Conservation (phyloP, 345 rosid species). For the Sapria himalayana region DNA sequence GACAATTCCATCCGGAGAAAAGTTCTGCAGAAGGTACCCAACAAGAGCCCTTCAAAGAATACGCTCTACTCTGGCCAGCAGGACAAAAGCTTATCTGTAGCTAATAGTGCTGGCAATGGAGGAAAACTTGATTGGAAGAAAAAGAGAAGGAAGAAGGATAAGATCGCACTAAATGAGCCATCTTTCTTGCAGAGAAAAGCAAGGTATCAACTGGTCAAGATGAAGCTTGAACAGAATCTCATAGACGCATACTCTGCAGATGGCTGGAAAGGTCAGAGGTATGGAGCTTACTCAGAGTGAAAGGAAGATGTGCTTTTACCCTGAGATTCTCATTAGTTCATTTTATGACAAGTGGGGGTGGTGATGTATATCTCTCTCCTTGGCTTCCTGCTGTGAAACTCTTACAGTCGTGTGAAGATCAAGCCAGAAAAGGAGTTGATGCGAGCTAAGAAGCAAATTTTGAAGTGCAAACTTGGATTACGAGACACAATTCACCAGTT, state of each 20-base stretch:
- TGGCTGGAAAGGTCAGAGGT: conserved; percentile 99
- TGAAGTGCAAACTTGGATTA: not conserved
- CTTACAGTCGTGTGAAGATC: conserved; percentile 76
- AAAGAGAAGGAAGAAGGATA: conserved; percentile 25
- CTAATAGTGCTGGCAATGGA: conserved; percentile 11
- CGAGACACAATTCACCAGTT: not conserved
- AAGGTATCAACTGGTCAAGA: conserved; percentile 67
- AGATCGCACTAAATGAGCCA: conserved; percentile 46
- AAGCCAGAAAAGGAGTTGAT: conserved; percentile 75
- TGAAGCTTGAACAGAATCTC: conserved; percentile 95
- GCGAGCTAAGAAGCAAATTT: conserved; percentile 30
- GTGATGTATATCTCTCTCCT: too few species aligned
- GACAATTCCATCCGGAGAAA: conserved; percentile 8
- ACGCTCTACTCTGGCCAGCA: conserved; percentile 6
- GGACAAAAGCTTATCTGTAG: conserved; percentile 3
- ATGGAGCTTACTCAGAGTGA: too few species aligned
- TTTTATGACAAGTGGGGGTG: too few species aligned
- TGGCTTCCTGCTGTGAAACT: conserved; percentile 7
- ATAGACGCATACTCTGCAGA: conserved; percentile 89
- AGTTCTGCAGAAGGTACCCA: conserved; percentile 8
- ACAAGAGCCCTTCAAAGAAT: conserved; percentile 15
- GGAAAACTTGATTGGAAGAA: conserved; percentile 16
- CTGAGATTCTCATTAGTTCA: not conserved
- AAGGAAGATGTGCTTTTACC: too few species aligned
- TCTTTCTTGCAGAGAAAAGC: conserved; percentile 73